Conservation (phyloP, 2,329 filamentous ascomycete genomes). For the Fusarium foetens region DNA sequence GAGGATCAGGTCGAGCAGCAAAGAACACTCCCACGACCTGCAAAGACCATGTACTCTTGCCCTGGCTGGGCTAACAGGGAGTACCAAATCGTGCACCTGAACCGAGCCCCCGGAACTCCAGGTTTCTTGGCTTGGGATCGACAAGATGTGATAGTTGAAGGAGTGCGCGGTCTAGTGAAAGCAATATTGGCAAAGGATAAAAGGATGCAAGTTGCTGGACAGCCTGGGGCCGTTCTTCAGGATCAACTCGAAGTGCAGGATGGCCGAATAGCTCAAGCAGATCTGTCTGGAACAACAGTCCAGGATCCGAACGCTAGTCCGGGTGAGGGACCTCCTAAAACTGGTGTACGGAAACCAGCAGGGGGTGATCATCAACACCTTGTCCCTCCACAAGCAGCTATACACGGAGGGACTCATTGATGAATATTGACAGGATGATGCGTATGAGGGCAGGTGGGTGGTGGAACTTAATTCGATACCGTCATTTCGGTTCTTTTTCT, state of each 20-base stretch:
- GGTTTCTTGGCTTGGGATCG: constrained; percentile 61
- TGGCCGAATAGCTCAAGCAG: constrained; percentile 32
- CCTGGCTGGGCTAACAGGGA: constrained; percentile 59
- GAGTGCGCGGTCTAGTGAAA: constrained; percentile 54
- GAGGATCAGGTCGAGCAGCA: constrained; percentile 33
- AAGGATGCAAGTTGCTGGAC: constrained; percentile 48
- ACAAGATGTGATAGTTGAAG: constrained; percentile 57
- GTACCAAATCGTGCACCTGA: constrained; percentile 56
- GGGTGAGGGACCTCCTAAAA: constrained; percentile 6
- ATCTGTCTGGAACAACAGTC: constrained; percentile 44
- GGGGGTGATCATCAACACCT: constrained; percentile 24
- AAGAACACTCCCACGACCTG: constrained; percentile 38
- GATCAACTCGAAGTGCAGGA: constrained; percentile 49
- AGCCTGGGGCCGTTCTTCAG: constrained; percentile 45
- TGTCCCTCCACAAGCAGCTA: constrained; percentile 13
- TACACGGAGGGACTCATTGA: constrained; percentile 12
- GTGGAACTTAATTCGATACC: constrained; percentile 25
- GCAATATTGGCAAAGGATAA: constrained; percentile 52
- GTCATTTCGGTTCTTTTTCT: not conserved
- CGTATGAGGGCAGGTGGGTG: not conserved
- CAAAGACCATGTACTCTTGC: constrained; percentile 53
- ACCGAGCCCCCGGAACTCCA: constrained; percentile 52
- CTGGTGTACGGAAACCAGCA: constrained; percentile 13
- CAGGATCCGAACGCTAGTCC: constrained; percentile 30
- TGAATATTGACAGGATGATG: not conserved